These are phyloP conservation scores for Pichia exigua DNA, from an alignment of 805 yeast genomes.

Conservation along the genomic window DNA sequence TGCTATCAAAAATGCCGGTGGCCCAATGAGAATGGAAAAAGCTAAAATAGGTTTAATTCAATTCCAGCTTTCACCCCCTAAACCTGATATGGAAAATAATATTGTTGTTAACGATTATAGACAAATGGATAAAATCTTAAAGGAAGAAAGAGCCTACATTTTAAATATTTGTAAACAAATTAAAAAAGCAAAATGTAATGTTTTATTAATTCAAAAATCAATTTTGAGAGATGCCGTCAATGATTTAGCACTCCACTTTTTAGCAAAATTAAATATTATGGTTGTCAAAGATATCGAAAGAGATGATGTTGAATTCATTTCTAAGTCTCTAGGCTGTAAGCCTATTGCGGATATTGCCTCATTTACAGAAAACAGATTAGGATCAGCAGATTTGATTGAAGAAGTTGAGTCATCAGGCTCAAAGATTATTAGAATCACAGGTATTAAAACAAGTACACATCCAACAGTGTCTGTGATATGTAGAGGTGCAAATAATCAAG, in stretches of 20 bases:
- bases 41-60: conserved; percentile 86
- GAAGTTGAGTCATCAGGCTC: conserved; percentile 87
- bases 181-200: conserved; percentile 95
- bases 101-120: conserved; percentile 96
- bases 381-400: conserved; percentile 86
- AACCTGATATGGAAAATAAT: conserved; percentile 96
- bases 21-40: conserved; percentile 90
- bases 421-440: conserved; percentile 80
- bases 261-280: conserved; percentile 87
- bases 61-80: conserved; percentile 93
- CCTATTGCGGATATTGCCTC: conserved; percentile 94
- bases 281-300: conserved; percentile 93
- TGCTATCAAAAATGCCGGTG: conserved; percentile 86
- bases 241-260: conserved; percentile 88
- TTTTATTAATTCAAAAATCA: conserved; percentile 83
- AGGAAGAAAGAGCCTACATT: conserved; percentile 94
- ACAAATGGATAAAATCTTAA: conserved; percentile 97
- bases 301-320: conserved; percentile 89
- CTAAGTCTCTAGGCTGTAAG: conserved; percentile 81
- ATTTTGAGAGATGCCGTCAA: conserved; percentile 91
- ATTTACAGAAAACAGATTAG: conserved; percentile 88
- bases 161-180: conserved; percentile 92
- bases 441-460: conserved; percentile 50
- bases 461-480: conserved; percentile 84
- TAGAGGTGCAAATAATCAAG: conserved; percentile 88